These are phyloP conservation scores for Cryptosporidium xiaoi DNA, from an alignment of 169 alveolate species.

Conservation along the genomic window DNA sequence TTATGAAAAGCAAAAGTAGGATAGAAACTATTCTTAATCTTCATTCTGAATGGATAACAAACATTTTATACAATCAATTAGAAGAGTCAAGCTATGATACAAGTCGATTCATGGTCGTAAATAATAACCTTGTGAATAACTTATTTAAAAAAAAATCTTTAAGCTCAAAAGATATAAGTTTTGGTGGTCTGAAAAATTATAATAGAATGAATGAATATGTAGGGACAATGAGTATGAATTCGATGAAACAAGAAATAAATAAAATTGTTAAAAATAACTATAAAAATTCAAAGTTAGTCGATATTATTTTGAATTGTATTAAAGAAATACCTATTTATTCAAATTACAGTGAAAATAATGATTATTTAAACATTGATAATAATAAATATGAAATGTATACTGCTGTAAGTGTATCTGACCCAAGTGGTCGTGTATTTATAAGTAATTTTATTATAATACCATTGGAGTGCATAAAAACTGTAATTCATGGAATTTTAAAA, in stretches of 20 bases:
- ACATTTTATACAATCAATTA: not conserved
- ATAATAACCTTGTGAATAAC: not conserved
- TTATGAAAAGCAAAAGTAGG: not conserved
- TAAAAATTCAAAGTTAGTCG: not conserved
- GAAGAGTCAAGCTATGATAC: slow-evolving; percentile 6
- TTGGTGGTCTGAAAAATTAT: not conserved
- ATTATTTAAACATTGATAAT: not conserved
- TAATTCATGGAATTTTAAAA: not conserved
- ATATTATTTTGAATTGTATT: not conserved
- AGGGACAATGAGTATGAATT: not conserved
- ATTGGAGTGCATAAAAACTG: not conserved
- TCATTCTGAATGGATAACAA: slow-evolving; percentile 12
- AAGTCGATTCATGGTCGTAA: not conserved
- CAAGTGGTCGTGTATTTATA: slow-evolving; percentile 13
- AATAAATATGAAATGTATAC: not conserved
- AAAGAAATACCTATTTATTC: not conserved
- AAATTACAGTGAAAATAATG: not conserved
- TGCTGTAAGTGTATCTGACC: not conserved
- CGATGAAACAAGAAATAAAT: not conserved
- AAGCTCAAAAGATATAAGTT: not conserved
- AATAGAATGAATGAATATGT: not conserved
- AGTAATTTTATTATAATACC: slow-evolving; percentile 10
- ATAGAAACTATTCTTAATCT: not conserved
- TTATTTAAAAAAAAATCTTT: not conserved
- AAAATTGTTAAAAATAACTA: not conserved